phyloP scores from a whole-genome alignment of 2,329 filamentous ascomycete species.

The Colletotrichum sp. region DNA sequence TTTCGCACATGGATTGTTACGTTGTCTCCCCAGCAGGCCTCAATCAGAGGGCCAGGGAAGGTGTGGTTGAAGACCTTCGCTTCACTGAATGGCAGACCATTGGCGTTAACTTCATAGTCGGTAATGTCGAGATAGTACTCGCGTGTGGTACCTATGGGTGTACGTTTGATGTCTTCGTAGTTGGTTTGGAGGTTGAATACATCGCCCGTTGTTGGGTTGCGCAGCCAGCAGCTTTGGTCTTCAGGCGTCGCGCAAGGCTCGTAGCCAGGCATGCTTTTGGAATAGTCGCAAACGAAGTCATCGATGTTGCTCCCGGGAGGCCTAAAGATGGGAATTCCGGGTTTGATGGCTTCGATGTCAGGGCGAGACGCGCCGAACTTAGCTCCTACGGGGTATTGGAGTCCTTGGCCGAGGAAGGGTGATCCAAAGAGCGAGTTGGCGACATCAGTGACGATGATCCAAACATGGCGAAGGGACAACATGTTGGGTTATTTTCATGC shows the following conservation, averaged over 20 bases:
- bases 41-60: neutral
- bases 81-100: neutral
- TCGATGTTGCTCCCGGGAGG: neutral
- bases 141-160: too few species aligned
- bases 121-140: neutral
- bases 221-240: neutral
- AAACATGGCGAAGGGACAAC: neutral
- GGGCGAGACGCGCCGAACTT: neutral
- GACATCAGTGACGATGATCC: neutral
- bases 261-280: neutral
- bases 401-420: rapidly evolving
- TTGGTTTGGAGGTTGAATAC: too few species aligned
- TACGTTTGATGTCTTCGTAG: too few species aligned
- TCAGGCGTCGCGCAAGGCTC: rapidly evolving
- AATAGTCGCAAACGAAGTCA: neutral
- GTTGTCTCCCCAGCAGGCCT: neutral
- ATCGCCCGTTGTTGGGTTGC: too few species aligned
- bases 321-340: rapidly evolving
- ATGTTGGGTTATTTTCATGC: neutral
- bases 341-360: rapidly evolving
- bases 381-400: neutral
- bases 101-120: neutral
- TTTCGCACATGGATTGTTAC: neutral
- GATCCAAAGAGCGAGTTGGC: neutral
- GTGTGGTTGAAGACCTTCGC: neutral